Evolutionary conservation across 805 yeast genomes (phyloP).

Genomic region (Ogataea chonburiensis): DNA sequence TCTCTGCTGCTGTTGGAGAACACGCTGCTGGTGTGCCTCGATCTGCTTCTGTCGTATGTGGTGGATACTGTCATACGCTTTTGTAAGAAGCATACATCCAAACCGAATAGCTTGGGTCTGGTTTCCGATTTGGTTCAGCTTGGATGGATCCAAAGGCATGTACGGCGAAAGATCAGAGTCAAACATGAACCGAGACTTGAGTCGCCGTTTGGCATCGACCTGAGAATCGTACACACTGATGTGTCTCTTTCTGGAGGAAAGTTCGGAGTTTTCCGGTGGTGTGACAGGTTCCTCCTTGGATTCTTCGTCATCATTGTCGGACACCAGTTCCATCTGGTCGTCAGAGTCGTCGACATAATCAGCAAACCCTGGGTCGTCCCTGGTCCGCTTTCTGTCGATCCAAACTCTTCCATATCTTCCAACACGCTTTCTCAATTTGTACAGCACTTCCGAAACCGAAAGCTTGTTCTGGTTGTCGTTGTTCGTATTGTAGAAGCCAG

Average conservation of each 20-base stretch:
- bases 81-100: constrained; percentile 86
- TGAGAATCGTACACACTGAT: constrained; percentile 37
- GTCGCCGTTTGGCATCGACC: constrained; percentile 36
- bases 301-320: constrained; percentile 7
- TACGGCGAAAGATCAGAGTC: constrained; percentile 43
- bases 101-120: constrained; percentile 88
- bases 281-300: constrained; percentile 7
- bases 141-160: constrained; percentile 76
- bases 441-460: constrained; percentile 47
- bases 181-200: constrained; percentile 49
- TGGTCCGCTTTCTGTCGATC: constrained; percentile 65
- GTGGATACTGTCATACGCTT: constrained; percentile 84
- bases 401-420: constrained; percentile 72
- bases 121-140: constrained; percentile 75
- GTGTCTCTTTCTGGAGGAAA: constrained; percentile 19
- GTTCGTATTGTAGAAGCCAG: constrained; percentile 21
- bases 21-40: constrained; percentile 38
- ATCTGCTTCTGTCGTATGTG: constrained; percentile 67
- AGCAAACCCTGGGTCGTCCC: constrained; percentile 22
- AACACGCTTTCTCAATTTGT: constrained; percentile 67
- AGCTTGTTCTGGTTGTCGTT: constrained; percentile 22
- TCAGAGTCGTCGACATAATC: constrained; percentile 15
- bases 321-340: constrained; percentile 26
- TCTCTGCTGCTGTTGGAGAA: constrained; percentile 30
- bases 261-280: constrained; percentile 14